Percentiles rank a stretch among this genome's conserved stretches.
phyloP scores from a whole-genome alignment of 768 basidiomycete genomes.

The Russula earlei region DNA sequence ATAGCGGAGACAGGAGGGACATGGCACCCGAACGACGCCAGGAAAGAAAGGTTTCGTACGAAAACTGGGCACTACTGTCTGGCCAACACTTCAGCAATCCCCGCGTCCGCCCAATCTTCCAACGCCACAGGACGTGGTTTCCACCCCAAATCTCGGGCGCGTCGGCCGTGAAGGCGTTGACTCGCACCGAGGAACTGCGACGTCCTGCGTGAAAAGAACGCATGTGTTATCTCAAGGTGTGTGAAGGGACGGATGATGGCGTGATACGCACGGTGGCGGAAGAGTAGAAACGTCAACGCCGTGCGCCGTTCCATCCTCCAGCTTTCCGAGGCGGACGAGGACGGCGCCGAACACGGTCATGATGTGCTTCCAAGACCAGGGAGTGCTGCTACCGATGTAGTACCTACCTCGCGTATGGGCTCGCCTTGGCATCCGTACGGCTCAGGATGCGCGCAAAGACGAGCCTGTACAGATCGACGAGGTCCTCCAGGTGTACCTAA shows the following conservation, averaged over 20 bases:
- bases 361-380: no score
- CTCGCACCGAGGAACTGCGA: background rate
- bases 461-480: no score
- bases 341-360: no score
- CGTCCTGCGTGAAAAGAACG: background rate
- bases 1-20: no score
- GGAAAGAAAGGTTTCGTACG: no score
- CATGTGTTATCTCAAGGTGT: background rate
- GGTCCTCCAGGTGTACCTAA: background rate
- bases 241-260: no score
- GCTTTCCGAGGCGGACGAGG: background rate
- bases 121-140: background rate
- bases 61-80: no score
- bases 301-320: background rate
- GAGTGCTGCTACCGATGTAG: no score
- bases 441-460: no score
- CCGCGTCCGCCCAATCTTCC: background rate
- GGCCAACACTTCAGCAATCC: background rate
- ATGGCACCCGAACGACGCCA: no score
- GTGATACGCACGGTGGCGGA: conserved; percentile 4
- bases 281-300: background rate
- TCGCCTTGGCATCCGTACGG: no score
- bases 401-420: no score
- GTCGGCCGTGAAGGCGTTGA: background rate
- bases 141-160: background rate